A percentile compares a stretch with the other conserved stretches of the same genome.
Evolutionary conservation across 768 basidiomycete genomes (phyloP).

Genomic region (Tylopilus plumbeoviolaceoides): DNA sequence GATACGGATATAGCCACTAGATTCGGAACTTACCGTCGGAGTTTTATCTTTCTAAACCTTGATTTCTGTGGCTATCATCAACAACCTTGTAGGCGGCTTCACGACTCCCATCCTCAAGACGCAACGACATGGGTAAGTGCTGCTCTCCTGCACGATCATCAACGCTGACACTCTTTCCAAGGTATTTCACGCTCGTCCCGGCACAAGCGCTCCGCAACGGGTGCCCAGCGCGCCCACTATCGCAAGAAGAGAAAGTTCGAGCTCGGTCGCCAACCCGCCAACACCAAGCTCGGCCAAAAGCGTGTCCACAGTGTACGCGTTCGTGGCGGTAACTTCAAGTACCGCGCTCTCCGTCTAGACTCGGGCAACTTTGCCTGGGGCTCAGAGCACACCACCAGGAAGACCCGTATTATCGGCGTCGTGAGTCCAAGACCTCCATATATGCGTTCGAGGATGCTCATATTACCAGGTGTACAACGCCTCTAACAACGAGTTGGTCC

Average conservation of each 20-base stretch:
- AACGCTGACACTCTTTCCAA: conserved; percentile 29
- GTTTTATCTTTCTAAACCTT: conserved; percentile 34
- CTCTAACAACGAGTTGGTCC: conserved; percentile 99
- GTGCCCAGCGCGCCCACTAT: conserved; percentile 90
- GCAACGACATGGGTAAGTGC: conserved; percentile 70
- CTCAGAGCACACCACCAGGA: conserved; percentile 89
- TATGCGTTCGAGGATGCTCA: conserved; percentile 1
- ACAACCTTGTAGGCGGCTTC: conserved; percentile 35
- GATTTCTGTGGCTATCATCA: conserved; percentile 49
- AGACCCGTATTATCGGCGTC: conserved; percentile 94
- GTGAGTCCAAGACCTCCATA: conserved; percentile 48
- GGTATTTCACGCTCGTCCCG: conserved; percentile 97
- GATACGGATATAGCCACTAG: conserved; percentile 20
- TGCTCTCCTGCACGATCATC: conserved; percentile 19
- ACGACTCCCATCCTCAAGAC: conserved; percentile 60
- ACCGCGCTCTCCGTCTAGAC: conserved; percentile 94
- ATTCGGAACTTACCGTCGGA: conserved; percentile 25
- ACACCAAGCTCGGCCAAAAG: conserved; percentile 94
- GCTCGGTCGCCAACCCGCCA: conserved; percentile 96
- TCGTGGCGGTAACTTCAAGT: conserved; percentile 94
- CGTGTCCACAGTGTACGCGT: conserved; percentile 93
- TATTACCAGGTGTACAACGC: conserved; percentile 86
- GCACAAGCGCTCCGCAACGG: conserved; percentile 94
- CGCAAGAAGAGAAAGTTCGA: conserved; percentile 99
- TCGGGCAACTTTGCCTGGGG: conserved; percentile 99